phyloP scores from a whole-genome alignment of 257 asterid genomes.

The Scutellaria baicalensis region DNA sequence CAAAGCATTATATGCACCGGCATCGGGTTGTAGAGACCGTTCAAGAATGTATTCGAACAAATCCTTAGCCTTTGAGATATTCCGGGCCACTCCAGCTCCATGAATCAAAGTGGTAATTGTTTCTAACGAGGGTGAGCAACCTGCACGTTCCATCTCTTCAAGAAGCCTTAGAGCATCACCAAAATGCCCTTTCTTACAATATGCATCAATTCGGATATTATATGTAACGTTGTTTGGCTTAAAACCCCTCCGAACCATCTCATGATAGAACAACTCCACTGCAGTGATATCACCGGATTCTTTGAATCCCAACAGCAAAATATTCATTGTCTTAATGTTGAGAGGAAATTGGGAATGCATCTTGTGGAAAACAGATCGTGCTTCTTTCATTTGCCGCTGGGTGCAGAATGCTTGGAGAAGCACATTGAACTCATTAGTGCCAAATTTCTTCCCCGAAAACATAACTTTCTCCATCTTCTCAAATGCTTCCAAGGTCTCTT shows the following conservation, averaged over 20 bases:
- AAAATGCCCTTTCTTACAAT: slow-evolving; percentile 66
- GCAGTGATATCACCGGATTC: slow-evolving; percentile 78
- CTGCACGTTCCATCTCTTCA: slow-evolving; percentile 60
- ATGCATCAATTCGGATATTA: slow-evolving; percentile 63
- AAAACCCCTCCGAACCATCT: slow-evolving; percentile 86
- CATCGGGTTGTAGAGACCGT: slow-evolving; percentile 50
- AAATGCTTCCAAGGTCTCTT: slow-evolving; percentile 69
- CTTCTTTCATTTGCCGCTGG: slow-evolving; percentile 83
- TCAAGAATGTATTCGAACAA: slow-evolving; percentile 43
- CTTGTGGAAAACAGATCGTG: slow-evolving; percentile 70
- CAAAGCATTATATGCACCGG: slow-evolving; percentile 72
- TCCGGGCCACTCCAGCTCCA: slow-evolving; percentile 84
- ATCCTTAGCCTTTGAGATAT: slow-evolving; percentile 49
- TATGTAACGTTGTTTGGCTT: slow-evolving; percentile 58
- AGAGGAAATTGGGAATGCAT: slow-evolving; percentile 58
- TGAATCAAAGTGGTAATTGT: slow-evolving; percentile 82
- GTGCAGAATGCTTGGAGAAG: slow-evolving; percentile 87
- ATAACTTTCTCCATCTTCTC: slow-evolving; percentile 66
- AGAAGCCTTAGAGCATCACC: slow-evolving; percentile 74
- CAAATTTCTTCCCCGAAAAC: slow-evolving; percentile 44
- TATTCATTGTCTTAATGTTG: slow-evolving; percentile 79
- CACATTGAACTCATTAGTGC: slow-evolving; percentile 69
- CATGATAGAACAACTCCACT: slow-evolving; percentile 84
- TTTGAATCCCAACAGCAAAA: slow-evolving; percentile 82
- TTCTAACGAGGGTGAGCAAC: slow-evolving; percentile 50